phyloP scores from a whole-genome alignment of 441 rosid species.

The Erysimum cheiri region DNA sequence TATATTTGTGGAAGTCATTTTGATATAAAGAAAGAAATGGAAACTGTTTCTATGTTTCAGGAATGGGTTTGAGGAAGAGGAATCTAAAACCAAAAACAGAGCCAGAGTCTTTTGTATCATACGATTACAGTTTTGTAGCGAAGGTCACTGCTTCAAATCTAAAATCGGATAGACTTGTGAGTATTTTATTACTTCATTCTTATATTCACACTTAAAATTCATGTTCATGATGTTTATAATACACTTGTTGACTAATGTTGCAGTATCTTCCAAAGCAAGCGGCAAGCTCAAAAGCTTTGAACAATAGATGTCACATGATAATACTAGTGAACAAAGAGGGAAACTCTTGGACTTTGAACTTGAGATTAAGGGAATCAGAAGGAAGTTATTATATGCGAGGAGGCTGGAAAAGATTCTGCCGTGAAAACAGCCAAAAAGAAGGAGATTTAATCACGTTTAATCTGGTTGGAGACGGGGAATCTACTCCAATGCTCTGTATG shows the following conservation, averaged over 20 bases:
- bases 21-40: not conserved
- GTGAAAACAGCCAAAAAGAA: constrained; percentile 18
- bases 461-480: constrained; percentile 33
- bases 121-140: constrained; percentile 32
- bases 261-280: constrained; percentile 35
- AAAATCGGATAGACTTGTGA: constrained; percentile 20
- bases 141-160: constrained; percentile 34
- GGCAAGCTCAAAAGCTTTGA: constrained; percentile 23
- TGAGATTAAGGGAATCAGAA: not conserved
- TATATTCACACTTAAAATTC: not conserved
- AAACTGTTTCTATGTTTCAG: constrained; percentile 17
- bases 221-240: constrained; percentile 7
- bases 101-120: constrained; percentile 15
- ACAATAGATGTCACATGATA: constrained; percentile 20
- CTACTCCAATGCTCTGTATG: constrained; percentile 31
- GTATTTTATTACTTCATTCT: constrained; percentile 16
- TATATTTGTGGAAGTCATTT: not conserved
- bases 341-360: constrained; percentile 28
- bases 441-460: constrained; percentile 38
- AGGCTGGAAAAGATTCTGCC: constrained; percentile 37
- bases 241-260: not conserved
- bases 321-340: constrained; percentile 34
- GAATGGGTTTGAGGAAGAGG: constrained; percentile 11
- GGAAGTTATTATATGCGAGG: constrained; percentile 21
- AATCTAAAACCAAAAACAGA: constrained; percentile 16